These are phyloP conservation scores for Apodospora peruviana DNA, from an alignment of 495 filamentous ascomycete genomes.

Conservation along the genomic window DNA sequence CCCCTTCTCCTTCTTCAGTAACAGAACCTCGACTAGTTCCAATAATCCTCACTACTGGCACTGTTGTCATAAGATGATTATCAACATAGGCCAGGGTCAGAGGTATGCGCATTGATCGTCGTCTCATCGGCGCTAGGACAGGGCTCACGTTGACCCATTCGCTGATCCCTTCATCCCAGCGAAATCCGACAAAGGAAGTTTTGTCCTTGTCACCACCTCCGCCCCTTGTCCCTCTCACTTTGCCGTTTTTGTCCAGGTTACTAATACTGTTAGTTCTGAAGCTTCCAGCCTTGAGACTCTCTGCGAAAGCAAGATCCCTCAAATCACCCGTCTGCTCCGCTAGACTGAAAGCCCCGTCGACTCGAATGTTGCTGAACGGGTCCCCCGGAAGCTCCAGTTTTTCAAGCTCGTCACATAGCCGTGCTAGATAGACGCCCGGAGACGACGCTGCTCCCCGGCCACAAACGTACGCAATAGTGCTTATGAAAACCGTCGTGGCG, in stretches of 20 bases:
- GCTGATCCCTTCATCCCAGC: slow-evolving; percentile 48
- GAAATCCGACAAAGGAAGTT: slow-evolving; percentile 29
- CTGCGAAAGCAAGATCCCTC: slow-evolving; percentile 38
- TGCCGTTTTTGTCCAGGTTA: not conserved
- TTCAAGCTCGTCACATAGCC: slow-evolving; percentile 21
- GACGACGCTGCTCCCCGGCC: slow-evolving; percentile 11
- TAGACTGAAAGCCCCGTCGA: slow-evolving; percentile 32
- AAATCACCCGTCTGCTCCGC: slow-evolving; percentile 38
- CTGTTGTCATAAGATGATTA: too few species aligned
- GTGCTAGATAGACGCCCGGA: slow-evolving; percentile 12
- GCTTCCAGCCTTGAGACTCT: slow-evolving; percentile 21
- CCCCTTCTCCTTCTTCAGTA: too few species aligned
- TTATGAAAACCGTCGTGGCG: slow-evolving; percentile 17
- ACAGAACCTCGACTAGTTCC: too few species aligned
- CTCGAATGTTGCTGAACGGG: slow-evolving; percentile 15
- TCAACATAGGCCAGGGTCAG: too few species aligned
- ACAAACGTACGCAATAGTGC: slow-evolving; percentile 17
- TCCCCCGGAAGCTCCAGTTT: slow-evolving; percentile 12
- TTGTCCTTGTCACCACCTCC: not conserved
- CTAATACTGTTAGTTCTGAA: not conserved
- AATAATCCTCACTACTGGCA: too few species aligned
- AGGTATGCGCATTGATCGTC: not conserved
- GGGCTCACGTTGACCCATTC: slow-evolving; percentile 41
- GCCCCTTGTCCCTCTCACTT: not conserved
- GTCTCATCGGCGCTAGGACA: not conserved